phyloP scores from a whole-genome alignment of 257 asterid species.

The Solanum medicagineum region DNA sequence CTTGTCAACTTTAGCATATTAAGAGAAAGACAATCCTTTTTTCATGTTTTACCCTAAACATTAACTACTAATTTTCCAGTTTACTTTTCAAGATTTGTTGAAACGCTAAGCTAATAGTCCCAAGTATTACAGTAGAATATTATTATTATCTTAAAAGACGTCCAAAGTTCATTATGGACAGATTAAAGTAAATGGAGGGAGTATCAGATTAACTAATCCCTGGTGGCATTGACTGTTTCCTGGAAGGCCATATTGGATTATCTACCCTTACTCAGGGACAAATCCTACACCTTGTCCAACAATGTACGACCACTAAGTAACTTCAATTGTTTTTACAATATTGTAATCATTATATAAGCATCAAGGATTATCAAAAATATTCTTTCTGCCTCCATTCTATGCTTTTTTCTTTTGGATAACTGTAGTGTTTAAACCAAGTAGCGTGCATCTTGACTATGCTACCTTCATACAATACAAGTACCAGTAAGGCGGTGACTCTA shows the following conservation, averaged over 20 bases:
- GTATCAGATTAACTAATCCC: neutral
- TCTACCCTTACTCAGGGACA: neutral
- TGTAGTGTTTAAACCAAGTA: neutral
- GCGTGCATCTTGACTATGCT: neutral
- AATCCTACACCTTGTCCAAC: neutral
- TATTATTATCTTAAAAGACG: neutral
- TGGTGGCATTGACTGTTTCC: neutral
- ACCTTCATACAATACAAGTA: neutral
- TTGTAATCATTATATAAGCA: neutral
- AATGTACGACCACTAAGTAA: neutral
- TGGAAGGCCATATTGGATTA: neutral
- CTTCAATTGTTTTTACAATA: neutral
- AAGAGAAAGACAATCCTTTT: neutral
- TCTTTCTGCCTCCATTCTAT: neutral
- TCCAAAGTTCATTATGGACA: neutral
- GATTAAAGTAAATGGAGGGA: neutral
- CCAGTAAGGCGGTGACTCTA: neutral
- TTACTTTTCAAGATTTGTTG: neutral
- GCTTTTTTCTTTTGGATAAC: neutral
- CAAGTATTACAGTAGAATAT: neutral
- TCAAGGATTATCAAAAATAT: neutral
- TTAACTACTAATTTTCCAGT: neutral
- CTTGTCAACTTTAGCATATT: neutral
- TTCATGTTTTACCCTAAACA: neutral
- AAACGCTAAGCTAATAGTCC: too few species aligned